Conservation (phyloP, 2,329 filamentous ascomycete species). For the Periconia digitata region DNA sequence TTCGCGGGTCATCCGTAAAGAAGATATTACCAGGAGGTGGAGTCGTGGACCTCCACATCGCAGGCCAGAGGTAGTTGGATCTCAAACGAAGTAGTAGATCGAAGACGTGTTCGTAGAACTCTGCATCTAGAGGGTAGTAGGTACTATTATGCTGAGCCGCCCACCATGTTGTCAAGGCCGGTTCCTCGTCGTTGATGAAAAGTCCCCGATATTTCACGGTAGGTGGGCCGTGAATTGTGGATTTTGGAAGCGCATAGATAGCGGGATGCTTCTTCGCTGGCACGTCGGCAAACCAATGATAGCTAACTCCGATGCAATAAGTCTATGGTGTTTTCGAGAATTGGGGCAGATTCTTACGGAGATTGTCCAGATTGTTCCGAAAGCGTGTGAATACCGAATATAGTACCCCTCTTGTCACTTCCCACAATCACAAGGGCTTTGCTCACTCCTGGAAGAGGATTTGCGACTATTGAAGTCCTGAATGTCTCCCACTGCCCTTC, state of each 20-base stretch:
- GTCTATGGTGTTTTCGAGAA: no score
- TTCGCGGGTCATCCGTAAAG: conserved; percentile 66
- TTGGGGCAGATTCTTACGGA: conserved; percentile 50
- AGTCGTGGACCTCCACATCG: conserved; percentile 64
- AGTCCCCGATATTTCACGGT: conserved; percentile 67
- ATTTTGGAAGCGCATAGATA: conserved; percentile 57
- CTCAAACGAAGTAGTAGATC: conserved; percentile 68
- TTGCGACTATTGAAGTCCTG: conserved; percentile 56
- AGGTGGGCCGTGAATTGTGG: conserved; percentile 59
- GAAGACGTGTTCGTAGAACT: conserved; percentile 68
- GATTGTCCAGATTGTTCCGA: conserved; percentile 72
- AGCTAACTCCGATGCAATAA: conserved; percentile 57
- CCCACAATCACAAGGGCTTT: conserved; percentile 65
- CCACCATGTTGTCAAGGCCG: conserved; percentile 66
- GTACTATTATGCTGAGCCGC: conserved; percentile 49
- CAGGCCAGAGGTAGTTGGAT: conserved; percentile 74
- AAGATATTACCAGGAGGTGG: conserved; percentile 45
- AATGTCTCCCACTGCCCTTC: conserved; percentile 70
- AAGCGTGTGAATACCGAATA: conserved; percentile 69
- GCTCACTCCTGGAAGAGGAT: conserved; percentile 57
- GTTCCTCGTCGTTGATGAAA: conserved; percentile 70
- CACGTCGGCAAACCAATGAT: conserved; percentile 66
- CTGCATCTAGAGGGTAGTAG: conserved; percentile 48
- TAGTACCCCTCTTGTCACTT: conserved; percentile 65
- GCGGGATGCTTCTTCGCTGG: conserved; percentile 52